Conservation (phyloP, 306 rosid genomes). For the Oemleria cerasiformis region DNA sequence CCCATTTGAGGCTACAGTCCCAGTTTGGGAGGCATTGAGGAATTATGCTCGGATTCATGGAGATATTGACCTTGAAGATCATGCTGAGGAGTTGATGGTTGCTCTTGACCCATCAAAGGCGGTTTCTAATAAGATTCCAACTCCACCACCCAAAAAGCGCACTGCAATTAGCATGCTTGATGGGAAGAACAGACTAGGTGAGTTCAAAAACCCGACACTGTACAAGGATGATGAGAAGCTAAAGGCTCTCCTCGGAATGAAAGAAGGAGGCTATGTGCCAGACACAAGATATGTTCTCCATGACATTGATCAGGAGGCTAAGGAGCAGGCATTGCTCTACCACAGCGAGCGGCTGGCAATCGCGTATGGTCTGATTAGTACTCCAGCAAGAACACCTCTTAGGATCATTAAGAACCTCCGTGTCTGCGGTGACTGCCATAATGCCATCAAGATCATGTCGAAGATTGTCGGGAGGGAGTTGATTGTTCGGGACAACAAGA, state of each 20-base stretch:
- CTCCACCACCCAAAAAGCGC: constrained; percentile 68
- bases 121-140: constrained; percentile 50
- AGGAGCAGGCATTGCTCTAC: constrained; percentile 83
- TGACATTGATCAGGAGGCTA: constrained; percentile 93
- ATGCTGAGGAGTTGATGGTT: constrained; percentile 62
- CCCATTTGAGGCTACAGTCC: constrained; percentile 56
- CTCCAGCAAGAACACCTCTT: constrained; percentile 75
- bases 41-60: constrained; percentile 74
- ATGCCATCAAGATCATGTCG: constrained; percentile 90
- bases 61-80: constrained; percentile 76
- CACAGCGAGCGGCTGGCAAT: constrained; percentile 84
- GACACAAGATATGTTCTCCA: constrained; percentile 88
- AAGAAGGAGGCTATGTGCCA: constrained; percentile 63
- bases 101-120: constrained; percentile 63
- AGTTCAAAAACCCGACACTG: constrained; percentile 68
- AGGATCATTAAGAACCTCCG: constrained; percentile 87
- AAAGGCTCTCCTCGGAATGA: constrained; percentile 61
- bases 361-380: constrained; percentile 85
- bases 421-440: constrained; percentile 84
- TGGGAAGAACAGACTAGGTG: constrained; percentile 61
- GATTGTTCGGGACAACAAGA: constrained; percentile 75
- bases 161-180: constrained; percentile 72
- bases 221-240: constrained; percentile 81
- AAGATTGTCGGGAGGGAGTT: constrained; percentile 80
- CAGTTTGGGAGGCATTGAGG: constrained; percentile 60